phyloP scores from a whole-genome alignment of 2,329 filamentous ascomycete genomes.

The Amauroascus verrucosus region DNA sequence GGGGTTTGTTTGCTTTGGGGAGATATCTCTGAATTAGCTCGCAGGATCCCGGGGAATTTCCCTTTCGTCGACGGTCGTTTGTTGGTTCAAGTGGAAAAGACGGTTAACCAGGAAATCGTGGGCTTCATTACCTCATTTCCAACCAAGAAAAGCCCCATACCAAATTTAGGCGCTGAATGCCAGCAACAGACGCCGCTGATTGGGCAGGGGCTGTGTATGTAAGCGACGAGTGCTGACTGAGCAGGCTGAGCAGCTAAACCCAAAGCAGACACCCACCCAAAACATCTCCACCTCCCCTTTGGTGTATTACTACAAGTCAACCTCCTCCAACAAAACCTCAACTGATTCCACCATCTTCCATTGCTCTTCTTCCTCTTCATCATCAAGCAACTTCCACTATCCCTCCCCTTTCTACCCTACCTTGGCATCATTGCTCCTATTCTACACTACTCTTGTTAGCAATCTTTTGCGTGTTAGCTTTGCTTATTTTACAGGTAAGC shows the following conservation, averaged over 20 bases:
- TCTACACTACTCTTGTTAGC: slow-evolving; percentile 14
- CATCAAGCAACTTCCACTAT: slow-evolving; percentile 5
- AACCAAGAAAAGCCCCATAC: slow-evolving; percentile 6
- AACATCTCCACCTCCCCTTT: slow-evolving; percentile 15
- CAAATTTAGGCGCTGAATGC: slow-evolving; percentile 4
- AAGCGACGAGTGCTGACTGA: slow-evolving; percentile 9
- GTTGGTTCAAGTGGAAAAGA: background rate
- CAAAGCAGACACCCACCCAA: slow-evolving; percentile 10
- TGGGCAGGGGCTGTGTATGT: background rate
- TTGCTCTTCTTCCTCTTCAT: slow-evolving; percentile 9
- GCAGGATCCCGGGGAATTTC: background rate
- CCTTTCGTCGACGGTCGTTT: no score
- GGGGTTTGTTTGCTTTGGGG: no score
- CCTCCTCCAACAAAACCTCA: slow-evolving; percentile 15
- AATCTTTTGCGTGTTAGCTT: slow-evolving; percentile 15
- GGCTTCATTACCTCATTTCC: slow-evolving; percentile 8
- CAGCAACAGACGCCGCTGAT: background rate
- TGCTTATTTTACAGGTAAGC: slow-evolving; percentile 14
- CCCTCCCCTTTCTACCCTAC: background rate
- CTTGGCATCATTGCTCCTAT: background rate
- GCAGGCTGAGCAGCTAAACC: slow-evolving; percentile 6
- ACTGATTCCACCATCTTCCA: slow-evolving; percentile 15
- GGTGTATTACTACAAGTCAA: slow-evolving; percentile 10
- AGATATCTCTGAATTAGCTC: background rate
- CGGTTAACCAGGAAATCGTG: slow-evolving; percentile 1